A percentile compares a stretch with the other conserved stretches of the same genome.
Conservation (phyloP, 2,329 filamentous ascomycete genomes). For the Diaporthe ampelina region DNA sequence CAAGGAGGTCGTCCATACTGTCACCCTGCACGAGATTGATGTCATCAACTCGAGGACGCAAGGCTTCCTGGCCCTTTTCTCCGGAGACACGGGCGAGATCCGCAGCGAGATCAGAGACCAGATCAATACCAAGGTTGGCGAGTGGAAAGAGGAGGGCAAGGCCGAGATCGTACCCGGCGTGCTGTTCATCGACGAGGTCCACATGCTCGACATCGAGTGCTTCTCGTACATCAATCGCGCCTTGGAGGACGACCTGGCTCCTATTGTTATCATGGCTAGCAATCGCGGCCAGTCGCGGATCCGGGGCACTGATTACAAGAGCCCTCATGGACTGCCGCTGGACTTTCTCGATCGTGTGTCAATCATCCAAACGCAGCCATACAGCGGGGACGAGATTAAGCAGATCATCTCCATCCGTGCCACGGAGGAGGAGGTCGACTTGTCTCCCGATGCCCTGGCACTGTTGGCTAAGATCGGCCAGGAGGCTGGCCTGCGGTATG, state of each 20-base stretch:
- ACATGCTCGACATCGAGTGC: slow-evolving; percentile 99
- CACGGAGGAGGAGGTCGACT: slow-evolving; percentile 94
- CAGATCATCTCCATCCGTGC: slow-evolving; percentile 94
- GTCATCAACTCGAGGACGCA: slow-evolving; percentile 99
- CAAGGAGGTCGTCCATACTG: slow-evolving; percentile 96
- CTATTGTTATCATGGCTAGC: slow-evolving; percentile 99
- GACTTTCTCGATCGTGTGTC: slow-evolving; percentile 97
- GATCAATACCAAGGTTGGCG: slow-evolving; percentile 98
- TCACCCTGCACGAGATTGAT: slow-evolving; percentile 97
- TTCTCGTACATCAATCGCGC: slow-evolving; percentile 99
- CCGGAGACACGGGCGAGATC: slow-evolving; percentile 97
- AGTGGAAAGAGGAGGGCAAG: slow-evolving; percentile 99
- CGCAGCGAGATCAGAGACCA: slow-evolving; percentile 97
- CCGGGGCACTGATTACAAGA: slow-evolving; percentile 92
- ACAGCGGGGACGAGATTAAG: slow-evolving; percentile 85
- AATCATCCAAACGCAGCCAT: slow-evolving; percentile 94
- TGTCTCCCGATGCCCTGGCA: slow-evolving; percentile 89
- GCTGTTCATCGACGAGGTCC: slow-evolving; percentile 98
- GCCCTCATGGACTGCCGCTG: slow-evolving; percentile 92
- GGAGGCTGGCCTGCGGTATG: slow-evolving; percentile 92
- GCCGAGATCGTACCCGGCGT: slow-evolving; percentile 98
- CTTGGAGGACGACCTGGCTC: slow-evolving; percentile 92
- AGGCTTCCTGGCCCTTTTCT: slow-evolving; percentile 96
- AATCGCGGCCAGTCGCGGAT: slow-evolving; percentile 94
- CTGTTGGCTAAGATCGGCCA: slow-evolving; percentile 95